These are phyloP conservation scores for Penicillium argentinense DNA, from an alignment of 495 filamentous ascomycete genomes.

Conservation along the genomic window DNA sequence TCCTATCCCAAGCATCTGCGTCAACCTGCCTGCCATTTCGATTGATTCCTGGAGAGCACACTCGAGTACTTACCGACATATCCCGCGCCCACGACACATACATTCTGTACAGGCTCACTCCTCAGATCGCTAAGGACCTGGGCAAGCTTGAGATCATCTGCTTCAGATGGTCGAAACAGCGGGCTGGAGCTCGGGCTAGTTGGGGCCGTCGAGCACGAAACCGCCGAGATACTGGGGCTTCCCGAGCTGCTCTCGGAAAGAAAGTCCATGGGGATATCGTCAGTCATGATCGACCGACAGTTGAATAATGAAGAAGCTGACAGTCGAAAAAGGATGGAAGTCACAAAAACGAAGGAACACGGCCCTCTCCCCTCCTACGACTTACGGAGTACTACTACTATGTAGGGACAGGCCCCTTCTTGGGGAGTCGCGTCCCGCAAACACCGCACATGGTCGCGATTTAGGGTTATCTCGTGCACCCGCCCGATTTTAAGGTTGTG, in stretches of 20 bases:
- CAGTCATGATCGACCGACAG: constrained; percentile 11
- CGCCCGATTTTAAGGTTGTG: neutral
- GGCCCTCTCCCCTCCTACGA: too few relatives aligned
- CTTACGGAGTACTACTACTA: too few relatives aligned
- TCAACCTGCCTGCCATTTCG: too few relatives aligned
- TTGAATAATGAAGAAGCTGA: too few relatives aligned
- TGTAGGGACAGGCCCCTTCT: too few relatives aligned
- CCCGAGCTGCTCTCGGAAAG: constrained; percentile 25
- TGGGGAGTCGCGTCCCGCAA: too few relatives aligned
- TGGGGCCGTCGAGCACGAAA: constrained; percentile 44
- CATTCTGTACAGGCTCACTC: constrained; percentile 44
- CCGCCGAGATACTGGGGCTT: neutral
- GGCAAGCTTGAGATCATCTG: constrained; percentile 27
- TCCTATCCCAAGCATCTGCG: constrained; percentile 53
- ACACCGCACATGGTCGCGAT: too few relatives aligned
- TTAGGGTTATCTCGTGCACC: too few relatives aligned
- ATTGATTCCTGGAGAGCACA: too few relatives aligned
- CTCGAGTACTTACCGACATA: constrained; percentile 66
- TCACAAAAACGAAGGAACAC: neutral
- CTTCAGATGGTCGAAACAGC: constrained; percentile 38
- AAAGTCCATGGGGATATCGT: constrained; percentile 25
- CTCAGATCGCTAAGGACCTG: constrained; percentile 17
- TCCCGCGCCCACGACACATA: constrained; percentile 65
- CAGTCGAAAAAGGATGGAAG: too few relatives aligned
- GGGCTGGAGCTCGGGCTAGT: constrained; percentile 55